Percentiles rank a stretch among this genome's conserved stretches.
Evolutionary conservation across 2,329 filamentous ascomycete species (phyloP).

Genomic region (Cylindrodendrum hubeiense): DNA sequence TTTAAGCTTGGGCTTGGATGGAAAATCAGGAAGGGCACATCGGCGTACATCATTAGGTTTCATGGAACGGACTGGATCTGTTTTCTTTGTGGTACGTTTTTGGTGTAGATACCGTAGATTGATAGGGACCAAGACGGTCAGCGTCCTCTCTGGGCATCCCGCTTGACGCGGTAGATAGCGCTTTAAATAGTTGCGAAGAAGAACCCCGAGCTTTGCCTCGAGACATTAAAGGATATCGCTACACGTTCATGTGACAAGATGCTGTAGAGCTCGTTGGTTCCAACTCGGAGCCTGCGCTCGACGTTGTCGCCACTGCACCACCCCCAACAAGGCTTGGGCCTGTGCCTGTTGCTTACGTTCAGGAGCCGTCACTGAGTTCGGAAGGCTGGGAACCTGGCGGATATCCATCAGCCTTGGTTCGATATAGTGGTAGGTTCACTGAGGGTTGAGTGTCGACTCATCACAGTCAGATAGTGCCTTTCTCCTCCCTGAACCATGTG

Average conservation of each 20-base stretch:
- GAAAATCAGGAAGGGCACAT: constrained; percentile 20
- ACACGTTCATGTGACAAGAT: neutral
- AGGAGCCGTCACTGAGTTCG: neutral
- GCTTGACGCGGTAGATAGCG: constrained; percentile 27
- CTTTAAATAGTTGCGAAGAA: constrained; percentile 17
- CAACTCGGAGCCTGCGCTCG: neutral
- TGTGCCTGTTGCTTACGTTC: neutral
- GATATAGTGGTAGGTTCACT: neutral
- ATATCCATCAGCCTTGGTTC: constrained; percentile 31
- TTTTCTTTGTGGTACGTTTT: constrained; percentile 20
- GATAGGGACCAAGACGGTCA: constrained; percentile 16
- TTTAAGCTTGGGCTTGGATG: constrained; percentile 33
- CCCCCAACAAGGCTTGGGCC: neutral
- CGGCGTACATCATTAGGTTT: constrained; percentile 30
- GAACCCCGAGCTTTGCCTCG: constrained; percentile 2
- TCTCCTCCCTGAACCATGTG: constrained; percentile 42
- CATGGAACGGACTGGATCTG: constrained; percentile 35
- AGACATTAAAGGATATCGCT: neutral
- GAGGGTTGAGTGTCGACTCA: constrained; percentile 6
- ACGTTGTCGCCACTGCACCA: neutral
- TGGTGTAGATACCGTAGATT: constrained; percentile 26
- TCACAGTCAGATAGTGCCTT: constrained; percentile 44
- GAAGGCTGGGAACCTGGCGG: constrained; percentile 7
- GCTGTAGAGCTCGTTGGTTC: neutral
- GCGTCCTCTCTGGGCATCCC: constrained; percentile 14